Evolutionary conservation across 2,329 filamentous ascomycete species (phyloP).

Genomic region (Botrytis byssoidea): DNA sequence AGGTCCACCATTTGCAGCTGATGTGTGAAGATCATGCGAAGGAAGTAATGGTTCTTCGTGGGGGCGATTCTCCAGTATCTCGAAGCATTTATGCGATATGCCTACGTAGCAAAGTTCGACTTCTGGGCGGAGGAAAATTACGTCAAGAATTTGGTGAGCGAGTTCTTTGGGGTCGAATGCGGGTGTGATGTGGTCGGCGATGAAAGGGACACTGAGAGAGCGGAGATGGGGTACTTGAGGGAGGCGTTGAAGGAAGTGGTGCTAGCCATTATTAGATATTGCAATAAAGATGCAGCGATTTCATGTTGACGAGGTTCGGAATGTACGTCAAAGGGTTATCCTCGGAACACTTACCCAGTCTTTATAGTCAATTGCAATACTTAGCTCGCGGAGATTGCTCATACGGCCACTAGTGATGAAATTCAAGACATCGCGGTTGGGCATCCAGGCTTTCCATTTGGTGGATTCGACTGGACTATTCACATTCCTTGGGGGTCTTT

Average conservation of each 20-base stretch:
- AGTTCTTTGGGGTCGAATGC: slow-evolving; percentile 64
- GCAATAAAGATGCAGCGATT: background rate
- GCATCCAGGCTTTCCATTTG: slow-evolving; percentile 68
- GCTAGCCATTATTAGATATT: slow-evolving; percentile 43
- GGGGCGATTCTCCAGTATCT: slow-evolving; percentile 66
- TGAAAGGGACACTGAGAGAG: slow-evolving; percentile 67
- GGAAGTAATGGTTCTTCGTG: slow-evolving; percentile 43
- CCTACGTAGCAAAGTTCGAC: slow-evolving; percentile 77
- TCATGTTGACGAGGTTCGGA: background rate
- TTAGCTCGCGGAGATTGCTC: slow-evolving; percentile 67
- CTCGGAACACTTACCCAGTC: slow-evolving; percentile 67
- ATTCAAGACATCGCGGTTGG: slow-evolving; percentile 64
- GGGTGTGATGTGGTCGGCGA: slow-evolving; percentile 59
- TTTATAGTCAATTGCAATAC: slow-evolving; percentile 68
- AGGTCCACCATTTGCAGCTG: slow-evolving; percentile 40
- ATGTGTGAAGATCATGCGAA: slow-evolving; percentile 32
- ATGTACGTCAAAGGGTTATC: background rate
- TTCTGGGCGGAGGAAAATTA: slow-evolving; percentile 72
- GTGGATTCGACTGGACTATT: slow-evolving; percentile 41
- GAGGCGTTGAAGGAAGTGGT: slow-evolving; percentile 74
- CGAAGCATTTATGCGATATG: slow-evolving; percentile 75
- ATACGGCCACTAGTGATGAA: slow-evolving; percentile 78
- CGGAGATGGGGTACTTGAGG: slow-evolving; percentile 68
- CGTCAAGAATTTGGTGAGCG: slow-evolving; percentile 73
- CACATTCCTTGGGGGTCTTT: slow-evolving; percentile 46